Base-by-base conservation (phyloP, 1,284 basidiomycete genomes). In the Stereum hirsutum region DNA sequence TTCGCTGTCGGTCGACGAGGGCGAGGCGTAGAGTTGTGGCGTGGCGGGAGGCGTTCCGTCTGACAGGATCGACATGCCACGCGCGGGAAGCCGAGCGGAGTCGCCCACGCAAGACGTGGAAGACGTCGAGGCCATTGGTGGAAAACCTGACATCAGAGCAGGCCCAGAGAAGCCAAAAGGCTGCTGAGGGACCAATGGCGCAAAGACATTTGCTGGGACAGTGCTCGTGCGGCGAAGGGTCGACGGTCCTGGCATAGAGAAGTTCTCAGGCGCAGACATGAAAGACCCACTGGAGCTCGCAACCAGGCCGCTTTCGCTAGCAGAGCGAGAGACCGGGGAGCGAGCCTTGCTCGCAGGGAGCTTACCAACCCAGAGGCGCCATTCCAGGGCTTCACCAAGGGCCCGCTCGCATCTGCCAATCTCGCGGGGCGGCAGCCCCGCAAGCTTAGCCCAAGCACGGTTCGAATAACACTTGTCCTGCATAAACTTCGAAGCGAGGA, bases 381-480 rank as follows among this genome's bases (percentile, higher is more conserved):
- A 89, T 46, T 82, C 78, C 15, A 89, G 72, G 6, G 82, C 83
- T 54, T 81, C 78, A 28, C 86, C 85, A 26, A 89, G 71, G 0
- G 86, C 84, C 20, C 82, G 78, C 58, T 89, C 85, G 54, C 86
- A 89, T 20, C 85, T 75, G 23, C 84, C 78, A 41, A 89, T 84
- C 63, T 89, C 85, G 31, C 81, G 69, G 7, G 85, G 75, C 1
- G 81, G 79, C 4, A 89, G 70, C 25, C 87, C 85, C 20, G 83
- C 86, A 1, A 89, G 69, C 57, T 91, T 91, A 6, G 88, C 81
- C 92, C 92, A 96, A 15, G 92, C 91, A 17, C 81, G 76, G 59
- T 96, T 95, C 12, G 87, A 91, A 56, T 93, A 96, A 43, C 87
- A 91, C 44, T 87, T 82, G 57, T 97, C 93, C 65, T 94, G 90